Conservation (phyloP, 768 basidiomycete species). For the Podaxis sp. region DNA sequence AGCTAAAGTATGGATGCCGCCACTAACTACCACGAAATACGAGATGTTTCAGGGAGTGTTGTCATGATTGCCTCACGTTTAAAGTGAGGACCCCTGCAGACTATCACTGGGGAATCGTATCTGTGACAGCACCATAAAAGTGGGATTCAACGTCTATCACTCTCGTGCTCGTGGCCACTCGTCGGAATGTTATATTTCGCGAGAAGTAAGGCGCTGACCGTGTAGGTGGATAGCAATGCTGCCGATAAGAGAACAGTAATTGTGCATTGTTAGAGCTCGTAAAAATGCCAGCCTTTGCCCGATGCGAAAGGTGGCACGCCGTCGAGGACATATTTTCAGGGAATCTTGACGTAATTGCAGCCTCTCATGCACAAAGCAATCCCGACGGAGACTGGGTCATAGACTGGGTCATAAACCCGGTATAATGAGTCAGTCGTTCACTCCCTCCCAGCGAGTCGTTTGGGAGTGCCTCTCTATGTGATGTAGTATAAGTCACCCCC, state of each 20-base stretch:
- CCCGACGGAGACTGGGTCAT: too few species aligned
- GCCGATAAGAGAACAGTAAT: too few species aligned
- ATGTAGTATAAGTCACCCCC: too few species aligned
- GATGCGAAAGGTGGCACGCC: background rate
- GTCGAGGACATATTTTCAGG: background rate
- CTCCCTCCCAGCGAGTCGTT: too few species aligned
- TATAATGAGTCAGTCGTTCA: too few species aligned
- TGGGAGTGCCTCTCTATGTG: too few species aligned
- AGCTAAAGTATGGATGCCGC: background rate
- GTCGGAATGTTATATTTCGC: background rate
- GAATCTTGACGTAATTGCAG: too few species aligned
- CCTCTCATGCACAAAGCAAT: background rate
- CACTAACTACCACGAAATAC: background rate
- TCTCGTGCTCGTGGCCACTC: background rate
- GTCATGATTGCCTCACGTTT: background rate
- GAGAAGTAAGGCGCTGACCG: background rate
- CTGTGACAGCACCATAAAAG: background rate
- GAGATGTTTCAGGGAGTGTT: background rate
- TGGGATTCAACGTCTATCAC: background rate
- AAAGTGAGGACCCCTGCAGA: background rate
- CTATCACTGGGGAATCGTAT: background rate
- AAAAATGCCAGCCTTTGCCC: background rate
- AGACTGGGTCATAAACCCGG: too few species aligned
- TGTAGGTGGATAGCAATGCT: too few species aligned
- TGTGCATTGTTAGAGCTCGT: too few species aligned